Base-by-base conservation (phyloP, 495 filamentous ascomycete genomes). In the Penicillium goetzii region DNA sequence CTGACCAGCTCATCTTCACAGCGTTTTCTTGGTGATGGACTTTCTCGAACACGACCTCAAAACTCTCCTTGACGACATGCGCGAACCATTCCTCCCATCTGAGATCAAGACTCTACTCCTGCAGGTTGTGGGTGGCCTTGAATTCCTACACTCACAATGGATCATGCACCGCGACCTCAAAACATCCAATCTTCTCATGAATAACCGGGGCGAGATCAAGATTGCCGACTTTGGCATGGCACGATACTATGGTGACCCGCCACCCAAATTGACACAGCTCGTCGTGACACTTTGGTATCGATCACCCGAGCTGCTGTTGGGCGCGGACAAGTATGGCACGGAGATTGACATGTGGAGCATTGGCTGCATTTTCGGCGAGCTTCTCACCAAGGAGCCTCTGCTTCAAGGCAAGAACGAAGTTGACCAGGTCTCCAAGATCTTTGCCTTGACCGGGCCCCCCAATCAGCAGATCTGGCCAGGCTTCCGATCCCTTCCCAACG, bases 201-300 rank as follows among this genome's bases (percentile, higher is more conserved):
- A 91, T 80, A 98, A 99, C 80, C 91, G 92, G 21, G 95, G 95
- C 56, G 89, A 91, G 74, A 89, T 98, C 78, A 97, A 97, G 75
- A 87, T 99, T 63, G 95, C 95, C 49, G 95, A 99, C 76, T 99
- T 99, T 69, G 95, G 95, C 74, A 97, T 99, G 90, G 94, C 95
- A 5, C 86, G 95, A 28, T 93, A 93, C 80, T 90, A 89, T 62
- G 90, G 90, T 34, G 90, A 95, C 68, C 92, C 92, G 15, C 86
- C 89, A 7, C 86, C 88, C 0, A 91, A 94, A 51, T 83, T 98
- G 56, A 97, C 95, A 10, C 90, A 95, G 74, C 87, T 98, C 21
- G 94, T 99, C 62, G 95, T 98, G 21, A 99, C 95, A 6, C 87
- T 99, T 9, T 99, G 95, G 95, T 99, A 99, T 76, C 90, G 95